Conservation (phyloP, 73 alveolate genomes). For the Paramecium octaurelia region DNA sequence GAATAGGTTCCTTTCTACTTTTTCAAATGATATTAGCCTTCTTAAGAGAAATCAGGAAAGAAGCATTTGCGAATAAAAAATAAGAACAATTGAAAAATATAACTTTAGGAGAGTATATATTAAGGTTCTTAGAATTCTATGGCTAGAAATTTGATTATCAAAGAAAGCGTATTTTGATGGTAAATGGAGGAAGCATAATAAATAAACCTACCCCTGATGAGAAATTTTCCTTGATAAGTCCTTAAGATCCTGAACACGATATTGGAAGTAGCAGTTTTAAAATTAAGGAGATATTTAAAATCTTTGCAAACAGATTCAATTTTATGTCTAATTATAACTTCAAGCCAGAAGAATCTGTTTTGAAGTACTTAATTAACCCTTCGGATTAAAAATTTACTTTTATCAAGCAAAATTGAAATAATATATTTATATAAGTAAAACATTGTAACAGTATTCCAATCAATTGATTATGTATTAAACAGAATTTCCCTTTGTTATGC, state of each 20-base stretch:
- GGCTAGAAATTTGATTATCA: slow-evolving; percentile 86
- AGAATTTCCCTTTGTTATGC: too few species aligned
- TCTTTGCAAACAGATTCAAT: slow-evolving; percentile 60
- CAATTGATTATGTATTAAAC: neutral
- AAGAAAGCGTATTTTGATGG: slow-evolving; percentile 82
- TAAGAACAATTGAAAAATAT: slow-evolving; percentile 62
- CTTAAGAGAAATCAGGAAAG: slow-evolving; percentile 60
- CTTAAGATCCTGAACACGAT: slow-evolving; percentile 70
- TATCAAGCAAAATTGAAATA: neutral
- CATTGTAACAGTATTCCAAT: neutral
- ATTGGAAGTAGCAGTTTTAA: slow-evolving; percentile 71
- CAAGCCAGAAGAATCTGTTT: slow-evolving; percentile 1
- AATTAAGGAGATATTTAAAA: slow-evolving; percentile 68
- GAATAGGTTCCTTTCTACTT: slow-evolving; percentile 90
- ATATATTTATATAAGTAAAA: neutral
- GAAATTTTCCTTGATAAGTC: slow-evolving; percentile 66
- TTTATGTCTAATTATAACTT: slow-evolving; percentile 51
- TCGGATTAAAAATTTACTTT: slow-evolving; percentile 29
- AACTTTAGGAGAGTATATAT: slow-evolving; percentile 84
- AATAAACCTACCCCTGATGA: slow-evolving; percentile 65
- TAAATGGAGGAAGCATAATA: slow-evolving; percentile 76
- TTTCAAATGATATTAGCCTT: slow-evolving; percentile 80
- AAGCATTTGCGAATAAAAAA: slow-evolving; percentile 54
- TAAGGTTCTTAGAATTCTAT: slow-evolving; percentile 85
- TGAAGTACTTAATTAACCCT: slow-evolving; percentile 52